A percentile compares a stretch with the other conserved stretches of the same genome.
These are phyloP conservation scores for Usnea hakonensis DNA, from an alignment of 495 filamentous ascomycete species.

Conservation along the genomic window DNA sequence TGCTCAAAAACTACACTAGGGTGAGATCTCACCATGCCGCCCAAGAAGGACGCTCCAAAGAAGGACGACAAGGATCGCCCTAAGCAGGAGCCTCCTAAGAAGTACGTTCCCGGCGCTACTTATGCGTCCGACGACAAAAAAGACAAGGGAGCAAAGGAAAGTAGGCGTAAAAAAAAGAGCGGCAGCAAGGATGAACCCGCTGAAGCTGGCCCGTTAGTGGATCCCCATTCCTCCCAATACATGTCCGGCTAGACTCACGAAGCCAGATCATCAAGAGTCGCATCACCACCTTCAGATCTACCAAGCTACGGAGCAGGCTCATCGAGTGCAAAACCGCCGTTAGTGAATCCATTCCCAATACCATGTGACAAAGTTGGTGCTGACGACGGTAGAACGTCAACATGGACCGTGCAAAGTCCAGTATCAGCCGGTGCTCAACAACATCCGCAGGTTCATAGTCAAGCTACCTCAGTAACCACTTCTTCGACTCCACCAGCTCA, in stretches of 20 bases:
- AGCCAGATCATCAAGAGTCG: not conserved
- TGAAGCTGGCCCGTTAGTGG: not conserved
- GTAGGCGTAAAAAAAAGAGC: not conserved
- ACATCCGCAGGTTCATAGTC: not conserved
- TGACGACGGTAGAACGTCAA: not conserved
- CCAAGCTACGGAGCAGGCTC: no score
- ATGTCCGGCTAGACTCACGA: not conserved
- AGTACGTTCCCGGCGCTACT: no score
- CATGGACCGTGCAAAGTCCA: not conserved
- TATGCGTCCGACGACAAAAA: no score
- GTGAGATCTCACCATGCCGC: no score
- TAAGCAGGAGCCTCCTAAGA: no score
- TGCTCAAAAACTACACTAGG: no score
- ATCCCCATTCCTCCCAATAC: not conserved
- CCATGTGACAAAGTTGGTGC: not conserved
- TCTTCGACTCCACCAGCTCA: not conserved
- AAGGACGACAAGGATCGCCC: no score
- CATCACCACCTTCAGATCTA: no score
- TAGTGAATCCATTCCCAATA: not conserved
- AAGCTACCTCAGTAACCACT: not conserved
- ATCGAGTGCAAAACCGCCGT: no score
- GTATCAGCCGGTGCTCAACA: not conserved
- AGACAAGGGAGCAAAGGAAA: no score
- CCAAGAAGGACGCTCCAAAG: no score
- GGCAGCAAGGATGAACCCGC: not conserved